phyloP scores from a whole-genome alignment of 306 rosid genomes.

The Ormosia emarginata region DNA sequence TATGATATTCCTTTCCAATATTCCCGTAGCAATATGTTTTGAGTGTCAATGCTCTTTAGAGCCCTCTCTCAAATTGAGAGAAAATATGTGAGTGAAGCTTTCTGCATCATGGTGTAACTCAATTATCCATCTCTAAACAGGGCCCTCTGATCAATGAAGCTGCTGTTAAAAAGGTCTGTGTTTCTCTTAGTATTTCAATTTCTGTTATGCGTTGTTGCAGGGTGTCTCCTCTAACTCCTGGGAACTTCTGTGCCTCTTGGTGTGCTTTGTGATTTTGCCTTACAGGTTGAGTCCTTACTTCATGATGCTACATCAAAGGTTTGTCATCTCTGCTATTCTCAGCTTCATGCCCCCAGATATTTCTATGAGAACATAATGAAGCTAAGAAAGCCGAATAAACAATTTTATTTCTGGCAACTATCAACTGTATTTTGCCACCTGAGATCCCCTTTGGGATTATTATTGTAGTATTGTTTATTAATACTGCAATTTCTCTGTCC shows the following conservation, averaged over 20 bases:
- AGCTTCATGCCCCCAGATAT: neutral
- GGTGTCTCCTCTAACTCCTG: neutral
- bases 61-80: constrained; percentile 3
- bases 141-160: constrained; percentile 99
- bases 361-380: neutral
- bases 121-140: constrained; percentile 47
- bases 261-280: constrained; percentile 29
- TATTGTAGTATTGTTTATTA: neutral
- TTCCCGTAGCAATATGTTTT: neutral
- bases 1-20: constrained; percentile 6
- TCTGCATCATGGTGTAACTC: constrained; percentile 16
- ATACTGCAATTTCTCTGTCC: neutral
- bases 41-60: neutral
- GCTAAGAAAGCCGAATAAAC: neutral
- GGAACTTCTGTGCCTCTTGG: neutral
- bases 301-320: constrained; percentile 90
- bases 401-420: neutral
- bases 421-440: neutral
- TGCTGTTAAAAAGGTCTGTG: constrained; percentile 82
- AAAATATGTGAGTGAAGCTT: constrained; percentile 5
- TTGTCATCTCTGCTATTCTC: constrained; percentile 37
- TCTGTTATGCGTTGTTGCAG: neutral
- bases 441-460: neutral
- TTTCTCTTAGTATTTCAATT: constrained; percentile 13
- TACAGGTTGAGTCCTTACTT: constrained; percentile 79